phyloP scores from a whole-genome alignment of 1,284 basidiomycete species.

The Rhodotorula sp. region DNA sequence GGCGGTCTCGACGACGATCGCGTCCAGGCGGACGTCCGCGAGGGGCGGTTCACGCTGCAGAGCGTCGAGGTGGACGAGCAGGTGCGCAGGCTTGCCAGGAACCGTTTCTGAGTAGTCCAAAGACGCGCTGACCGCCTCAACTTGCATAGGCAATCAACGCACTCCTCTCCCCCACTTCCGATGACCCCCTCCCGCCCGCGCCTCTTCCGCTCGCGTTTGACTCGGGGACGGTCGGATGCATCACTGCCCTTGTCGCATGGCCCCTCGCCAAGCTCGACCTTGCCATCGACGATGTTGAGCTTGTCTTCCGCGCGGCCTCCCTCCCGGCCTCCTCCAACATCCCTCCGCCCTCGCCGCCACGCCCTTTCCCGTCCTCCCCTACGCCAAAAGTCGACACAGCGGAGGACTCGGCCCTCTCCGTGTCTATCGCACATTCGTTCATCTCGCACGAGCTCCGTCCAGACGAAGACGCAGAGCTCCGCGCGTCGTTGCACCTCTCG shows the following conservation, averaged over 20 bases:
- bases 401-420: constrained; percentile 67
- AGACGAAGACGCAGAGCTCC: constrained; percentile 70
- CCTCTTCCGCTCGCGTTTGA: constrained; percentile 66
- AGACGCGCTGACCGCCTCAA: not conserved
- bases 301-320: constrained; percentile 65
- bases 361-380: not conserved
- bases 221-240: constrained; percentile 69
- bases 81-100: not conserved
- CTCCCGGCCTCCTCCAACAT: not conserved
- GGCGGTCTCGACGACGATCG: constrained; percentile 2
- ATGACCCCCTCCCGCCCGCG: constrained; percentile 49
- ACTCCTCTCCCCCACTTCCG: constrained; percentile 55
- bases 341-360: not conserved
- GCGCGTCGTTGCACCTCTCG: constrained; percentile 65
- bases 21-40: constrained; percentile 72
- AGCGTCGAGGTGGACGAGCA: constrained; percentile 58
- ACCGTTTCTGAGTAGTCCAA: not conserved
- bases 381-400: constrained; percentile 41
- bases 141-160: constrained; percentile 75
- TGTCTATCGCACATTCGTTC: constrained; percentile 70
- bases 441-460: constrained; percentile 75
- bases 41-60: constrained; percentile 81
- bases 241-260: constrained; percentile 58
- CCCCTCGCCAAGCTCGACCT: constrained; percentile 52
- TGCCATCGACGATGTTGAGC: constrained; percentile 56